These are phyloP conservation scores for Annulohypoxylon bovei DNA, from an alignment of 495 filamentous ascomycete species.

Conservation along the genomic window DNA sequence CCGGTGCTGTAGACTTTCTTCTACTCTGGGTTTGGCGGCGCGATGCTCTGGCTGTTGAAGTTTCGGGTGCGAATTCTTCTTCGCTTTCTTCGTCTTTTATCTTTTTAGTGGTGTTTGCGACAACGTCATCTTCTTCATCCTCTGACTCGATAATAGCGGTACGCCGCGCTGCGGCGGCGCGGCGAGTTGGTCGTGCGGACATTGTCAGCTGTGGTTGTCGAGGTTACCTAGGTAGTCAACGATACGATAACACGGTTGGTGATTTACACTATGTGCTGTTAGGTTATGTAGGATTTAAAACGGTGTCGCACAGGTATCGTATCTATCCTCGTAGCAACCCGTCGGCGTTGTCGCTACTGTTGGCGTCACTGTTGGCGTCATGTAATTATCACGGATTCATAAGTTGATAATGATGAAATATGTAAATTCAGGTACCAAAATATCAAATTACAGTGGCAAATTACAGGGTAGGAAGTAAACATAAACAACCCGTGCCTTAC, in stretches of 20 bases:
- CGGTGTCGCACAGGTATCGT: neutral
- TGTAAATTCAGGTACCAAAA: conserved; percentile 7
- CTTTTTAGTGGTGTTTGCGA: conserved; percentile 64
- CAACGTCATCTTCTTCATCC: conserved; percentile 72
- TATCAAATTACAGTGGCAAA: neutral
- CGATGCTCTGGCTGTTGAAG: conserved; percentile 52
- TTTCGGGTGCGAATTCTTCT: conserved; percentile 83
- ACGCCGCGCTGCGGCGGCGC: conserved; percentile 71
- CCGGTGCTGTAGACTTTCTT: conserved; percentile 64
- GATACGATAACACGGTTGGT: neutral
- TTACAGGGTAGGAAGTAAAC: conserved; percentile 38
- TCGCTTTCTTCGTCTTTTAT: conserved; percentile 72
- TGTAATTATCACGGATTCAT: neutral
- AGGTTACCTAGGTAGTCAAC: neutral
- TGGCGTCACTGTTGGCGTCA: neutral
- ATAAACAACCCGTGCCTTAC: conserved; percentile 43
- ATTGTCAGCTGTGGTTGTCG: conserved; percentile 47
- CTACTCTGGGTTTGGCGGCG: conserved; percentile 56
- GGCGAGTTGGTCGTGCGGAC: conserved; percentile 77
- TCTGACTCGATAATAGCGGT: conserved; percentile 80
- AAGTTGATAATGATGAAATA: neutral
- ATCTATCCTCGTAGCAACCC: neutral
- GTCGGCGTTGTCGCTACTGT: neutral
- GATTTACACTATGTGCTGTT: too few relatives aligned
- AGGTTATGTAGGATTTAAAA: neutral